Base-by-base conservation (phyloP, 2,329 filamentous ascomycete species). In the Cercospora berteroae region DNA sequence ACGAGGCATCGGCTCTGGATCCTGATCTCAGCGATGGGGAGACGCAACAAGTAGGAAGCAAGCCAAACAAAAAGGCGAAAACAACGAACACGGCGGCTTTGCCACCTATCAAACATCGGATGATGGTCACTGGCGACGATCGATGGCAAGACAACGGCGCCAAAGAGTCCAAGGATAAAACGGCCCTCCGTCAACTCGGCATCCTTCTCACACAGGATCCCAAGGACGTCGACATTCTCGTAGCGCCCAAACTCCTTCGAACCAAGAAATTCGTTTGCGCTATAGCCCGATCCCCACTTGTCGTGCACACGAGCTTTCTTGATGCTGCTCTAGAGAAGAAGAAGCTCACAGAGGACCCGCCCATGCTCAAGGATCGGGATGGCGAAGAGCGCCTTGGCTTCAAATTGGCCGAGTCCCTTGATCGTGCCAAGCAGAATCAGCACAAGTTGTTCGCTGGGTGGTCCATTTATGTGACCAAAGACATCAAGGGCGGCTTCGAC, bases 211-310 rank as follows among this genome's bases (percentile, higher is more conserved):
- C 92, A 4, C 85, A 90, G 73, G 91, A 97, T 75, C 88, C 88
- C 27, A 86, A 87, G 58, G 85, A 87, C 55, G 95, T 92, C 77
- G 92, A 94, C 74, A 92, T 96, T 77, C 86, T 99, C 10, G 93
- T 93, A 36, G 94, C 94, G 3, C 95, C 94, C 0, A 87, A 88
- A 50, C 88, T 98, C 69, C 87, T 97, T 36, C 90, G 95, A 42
- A 99, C 95, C 0, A 89, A 92, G 77, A 99, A 99, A 77, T 99
- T 99, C 77, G 89, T 98, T 60, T 90, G 90, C 69, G 93, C 93
- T 12, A 82, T 99, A 29, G 93, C 95, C 18, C 89, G 88, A 67
- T 93, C 91, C 0, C 92, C 93, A 0, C 85, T 87, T 1, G 87
- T 98, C 52, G 86, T 98, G 63, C 89, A 88, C 56, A 90, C 90